These are phyloP conservation scores for Umbelopsis sp. DNA, from an alignment of 192 early-diverging fungal species.

Conservation along the genomic window DNA sequence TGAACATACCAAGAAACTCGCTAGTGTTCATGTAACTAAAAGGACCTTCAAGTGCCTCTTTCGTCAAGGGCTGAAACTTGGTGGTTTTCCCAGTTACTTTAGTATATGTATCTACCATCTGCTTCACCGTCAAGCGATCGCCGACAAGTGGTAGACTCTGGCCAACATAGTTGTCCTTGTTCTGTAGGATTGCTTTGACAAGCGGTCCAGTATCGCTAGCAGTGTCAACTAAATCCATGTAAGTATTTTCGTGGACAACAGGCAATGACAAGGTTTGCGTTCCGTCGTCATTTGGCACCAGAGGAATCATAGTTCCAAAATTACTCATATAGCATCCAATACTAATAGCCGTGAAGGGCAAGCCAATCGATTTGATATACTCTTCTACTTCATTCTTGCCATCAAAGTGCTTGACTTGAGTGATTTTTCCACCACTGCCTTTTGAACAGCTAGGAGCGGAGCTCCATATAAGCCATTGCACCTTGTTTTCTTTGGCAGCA, in stretches of 20 bases:
- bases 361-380: background rate
- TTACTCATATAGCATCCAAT: background rate
- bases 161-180: background rate
- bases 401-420: background rate
- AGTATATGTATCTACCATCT: background rate
- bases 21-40: background rate
- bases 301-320: background rate
- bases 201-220: background rate
- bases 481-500: background rate
- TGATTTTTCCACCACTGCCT: background rate
- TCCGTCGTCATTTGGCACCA: background rate
- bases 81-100: background rate
- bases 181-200: background rate
- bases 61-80: background rate
- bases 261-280: background rate
- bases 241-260: too few relatives aligned
- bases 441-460: background rate
- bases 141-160: background rate
- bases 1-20: slow-evolving; percentile 8
- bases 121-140: background rate
- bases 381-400: background rate
- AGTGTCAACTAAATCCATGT: too few relatives aligned
- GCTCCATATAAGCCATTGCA: background rate
- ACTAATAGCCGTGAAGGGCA: background rate
- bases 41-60: background rate